Evolutionary conservation across 441 rosid genomes (phyloP).

Genomic region (Croton laevigatus): DNA sequence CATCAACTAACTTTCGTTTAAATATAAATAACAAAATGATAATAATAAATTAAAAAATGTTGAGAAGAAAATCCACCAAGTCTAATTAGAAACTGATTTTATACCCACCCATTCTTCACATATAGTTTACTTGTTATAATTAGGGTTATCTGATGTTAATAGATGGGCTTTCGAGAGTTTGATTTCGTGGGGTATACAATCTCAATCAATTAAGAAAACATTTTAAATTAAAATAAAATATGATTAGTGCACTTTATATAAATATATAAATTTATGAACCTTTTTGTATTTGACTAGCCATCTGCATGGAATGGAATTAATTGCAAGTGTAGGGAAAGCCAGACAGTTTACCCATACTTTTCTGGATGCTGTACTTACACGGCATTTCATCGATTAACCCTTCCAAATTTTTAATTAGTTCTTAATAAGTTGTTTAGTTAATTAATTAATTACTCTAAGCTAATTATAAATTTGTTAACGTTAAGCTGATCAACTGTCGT

Average conservation of each 20-base stretch:
- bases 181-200: conserved; percentile 56
- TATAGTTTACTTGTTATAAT: conserved; percentile 23
- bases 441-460: too few relatives aligned
- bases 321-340: conserved; percentile 23
- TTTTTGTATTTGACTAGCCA: conserved; percentile 47
- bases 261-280: conserved; percentile 24
- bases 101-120: conserved; percentile 27
- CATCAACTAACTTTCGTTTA: conserved; percentile 21
- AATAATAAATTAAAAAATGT: neutral
- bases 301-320: conserved; percentile 33
- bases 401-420: conserved; percentile 9
- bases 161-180: conserved; percentile 35
- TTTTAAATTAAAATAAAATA: conserved; percentile 20
- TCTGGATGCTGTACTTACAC: conserved; percentile 51
- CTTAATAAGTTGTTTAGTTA: too few relatives aligned
- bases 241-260: neutral
- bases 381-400: conserved; percentile 31
- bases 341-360: conserved; percentile 41
- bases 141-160: conserved; percentile 13
- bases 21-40: neutral
- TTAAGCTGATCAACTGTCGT: conserved; percentile 26
- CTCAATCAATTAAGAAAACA: conserved; percentile 44
- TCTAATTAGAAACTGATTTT: conserved; percentile 21
- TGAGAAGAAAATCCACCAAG: conserved; percentile 21
- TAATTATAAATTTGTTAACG: neutral